Evolutionary conservation across 495 filamentous ascomycete genomes (phyloP).

Genomic region (Penicillium chermesinum): DNA sequence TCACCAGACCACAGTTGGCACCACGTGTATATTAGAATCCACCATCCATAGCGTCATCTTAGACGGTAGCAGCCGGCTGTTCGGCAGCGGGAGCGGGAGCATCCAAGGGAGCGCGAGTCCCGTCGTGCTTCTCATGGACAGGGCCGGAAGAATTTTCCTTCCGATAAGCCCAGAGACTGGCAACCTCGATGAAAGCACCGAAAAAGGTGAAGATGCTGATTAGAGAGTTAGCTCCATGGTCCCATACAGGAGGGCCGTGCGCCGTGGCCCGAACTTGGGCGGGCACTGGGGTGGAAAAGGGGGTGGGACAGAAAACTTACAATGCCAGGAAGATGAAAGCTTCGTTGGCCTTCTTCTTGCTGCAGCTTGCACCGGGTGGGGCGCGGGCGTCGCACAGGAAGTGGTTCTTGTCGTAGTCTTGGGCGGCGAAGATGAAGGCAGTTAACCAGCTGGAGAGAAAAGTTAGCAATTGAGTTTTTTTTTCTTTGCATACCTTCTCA

Average conservation of each 20-base stretch:
- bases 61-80: not conserved
- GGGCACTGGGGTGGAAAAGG: too few species aligned
- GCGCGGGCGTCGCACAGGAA: slow-evolving; percentile 29
- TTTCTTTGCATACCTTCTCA: too few species aligned
- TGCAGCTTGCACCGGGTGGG: slow-evolving; percentile 28
- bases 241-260: too few species aligned
- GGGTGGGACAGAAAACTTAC: slow-evolving; percentile 33
- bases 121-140: slow-evolving; percentile 23
- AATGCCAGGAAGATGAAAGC: slow-evolving; percentile 59
- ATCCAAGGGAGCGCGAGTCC: slow-evolving; percentile 23
- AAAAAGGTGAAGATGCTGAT: slow-evolving; percentile 43
- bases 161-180: slow-evolving; percentile 44
- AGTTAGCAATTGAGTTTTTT: too few species aligned
- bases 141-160: slow-evolving; percentile 17
- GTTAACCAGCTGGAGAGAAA: slow-evolving; percentile 51
- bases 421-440: slow-evolving; percentile 53
- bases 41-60: too few species aligned
- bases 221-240: too few species aligned
- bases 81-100: slow-evolving; percentile 23
- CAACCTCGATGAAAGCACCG: slow-evolving; percentile 49
- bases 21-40: too few species aligned
- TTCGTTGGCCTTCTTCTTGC: slow-evolving; percentile 45
- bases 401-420: slow-evolving; percentile 50
- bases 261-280: too few species aligned
- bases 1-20: too few species aligned